These are phyloP conservation scores for Backusella liffmaniae DNA, from an alignment of 192 early-diverging fungal genomes.

Conservation along the genomic window DNA sequence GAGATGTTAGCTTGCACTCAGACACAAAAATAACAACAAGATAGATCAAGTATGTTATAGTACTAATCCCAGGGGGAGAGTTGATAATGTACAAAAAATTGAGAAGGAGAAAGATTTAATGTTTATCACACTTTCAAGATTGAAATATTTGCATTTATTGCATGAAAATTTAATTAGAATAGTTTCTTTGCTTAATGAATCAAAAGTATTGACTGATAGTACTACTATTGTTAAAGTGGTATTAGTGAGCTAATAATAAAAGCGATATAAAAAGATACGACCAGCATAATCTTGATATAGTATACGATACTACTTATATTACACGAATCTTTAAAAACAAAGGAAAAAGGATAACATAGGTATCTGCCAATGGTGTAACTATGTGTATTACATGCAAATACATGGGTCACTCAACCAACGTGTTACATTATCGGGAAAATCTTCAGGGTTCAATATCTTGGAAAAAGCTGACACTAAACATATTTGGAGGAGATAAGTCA, in stretches of 20 bases:
- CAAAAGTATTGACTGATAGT: not conserved
- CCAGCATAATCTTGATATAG: not conserved
- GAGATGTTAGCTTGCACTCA: not conserved
- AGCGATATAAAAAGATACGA: not conserved
- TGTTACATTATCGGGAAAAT: not conserved
- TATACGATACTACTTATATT: not conserved
- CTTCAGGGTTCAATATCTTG: not conserved
- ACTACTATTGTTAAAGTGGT: not conserved
- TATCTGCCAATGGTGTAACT: not conserved
- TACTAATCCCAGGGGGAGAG: not conserved
- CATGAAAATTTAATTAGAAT: not conserved
- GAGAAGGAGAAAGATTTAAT: not conserved
- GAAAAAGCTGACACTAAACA: not conserved
- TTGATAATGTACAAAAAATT: not conserved
- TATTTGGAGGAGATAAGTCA: conserved; percentile 1
- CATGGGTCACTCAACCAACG: not conserved
- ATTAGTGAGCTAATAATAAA: not conserved
- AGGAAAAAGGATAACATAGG: not conserved
- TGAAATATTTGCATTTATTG: not conserved
- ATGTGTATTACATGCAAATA: not conserved
- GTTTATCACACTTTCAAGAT: not conserved
- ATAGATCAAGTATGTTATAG: not conserved
- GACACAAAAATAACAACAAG: not conserved
- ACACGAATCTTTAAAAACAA: not conserved
- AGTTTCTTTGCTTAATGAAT: not conserved